phyloP scores from a whole-genome alignment of 2,329 filamentous ascomycete species.

The Sarocladium strictum region DNA sequence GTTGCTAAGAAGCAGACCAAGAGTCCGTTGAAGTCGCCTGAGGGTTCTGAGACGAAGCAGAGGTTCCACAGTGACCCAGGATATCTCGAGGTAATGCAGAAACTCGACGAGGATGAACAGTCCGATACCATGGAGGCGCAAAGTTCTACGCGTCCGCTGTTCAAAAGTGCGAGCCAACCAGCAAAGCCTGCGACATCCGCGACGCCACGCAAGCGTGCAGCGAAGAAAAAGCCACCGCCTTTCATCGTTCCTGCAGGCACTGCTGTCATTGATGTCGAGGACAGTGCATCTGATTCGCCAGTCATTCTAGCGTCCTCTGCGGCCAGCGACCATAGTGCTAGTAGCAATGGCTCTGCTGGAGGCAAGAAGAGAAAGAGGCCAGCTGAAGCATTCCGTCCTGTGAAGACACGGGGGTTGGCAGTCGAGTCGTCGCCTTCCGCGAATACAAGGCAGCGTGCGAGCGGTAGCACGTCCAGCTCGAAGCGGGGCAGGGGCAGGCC shows the following conservation, averaged over 20 bases:
- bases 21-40: conserved; percentile 23
- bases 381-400: not conserved
- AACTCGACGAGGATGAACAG: conserved; percentile 29
- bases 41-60: conserved; percentile 20
- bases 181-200: not conserved
- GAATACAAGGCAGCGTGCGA: conserved; percentile 4
- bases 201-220: not conserved
- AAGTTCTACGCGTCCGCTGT: conserved; percentile 21
- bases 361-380: not conserved
- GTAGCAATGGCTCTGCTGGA: conserved; percentile 1
- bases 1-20: conserved; percentile 29
- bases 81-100: conserved; percentile 39
- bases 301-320: not conserved
- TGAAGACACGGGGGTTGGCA: not conserved
- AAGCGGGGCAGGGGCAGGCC: conserved; percentile 6
- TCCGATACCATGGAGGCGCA: conserved; percentile 19
- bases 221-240: conserved; percentile 14
- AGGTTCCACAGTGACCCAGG: conserved; percentile 25
- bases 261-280: conserved; percentile 24
- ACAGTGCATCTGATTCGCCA: conserved; percentile 9
- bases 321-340: not conserved
- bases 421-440: conserved; percentile 2
- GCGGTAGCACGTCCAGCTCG: not conserved
- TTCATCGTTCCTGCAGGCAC: conserved; percentile 23
- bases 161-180: conserved; percentile 28